Percentiles rank a stretch among this genome's conserved stretches.
phyloP scores from a whole-genome alignment of 768 basidiomycete species.

The Podaxis mareebaensis region DNA sequence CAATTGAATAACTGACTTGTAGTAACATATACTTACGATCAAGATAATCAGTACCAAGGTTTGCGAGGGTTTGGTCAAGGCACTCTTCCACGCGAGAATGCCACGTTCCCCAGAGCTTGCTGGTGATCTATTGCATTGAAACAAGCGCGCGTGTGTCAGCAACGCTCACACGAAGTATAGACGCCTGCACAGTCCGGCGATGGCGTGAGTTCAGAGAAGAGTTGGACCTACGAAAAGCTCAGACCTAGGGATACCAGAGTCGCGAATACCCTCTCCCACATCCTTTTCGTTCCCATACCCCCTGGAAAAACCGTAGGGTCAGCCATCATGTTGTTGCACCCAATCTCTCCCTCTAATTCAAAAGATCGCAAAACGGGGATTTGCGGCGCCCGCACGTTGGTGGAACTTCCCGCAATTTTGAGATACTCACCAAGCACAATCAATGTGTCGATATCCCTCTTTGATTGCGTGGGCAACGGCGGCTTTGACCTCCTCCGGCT shows the following conservation, averaged over 20 bases:
- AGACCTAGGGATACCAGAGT: conserved; percentile 72
- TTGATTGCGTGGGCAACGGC: conserved; percentile 79
- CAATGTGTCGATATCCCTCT: conserved; percentile 77
- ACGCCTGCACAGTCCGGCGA: no score
- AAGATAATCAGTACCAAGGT: conserved; percentile 83
- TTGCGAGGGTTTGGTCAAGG: conserved; percentile 73
- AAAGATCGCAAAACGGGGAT: background rate
- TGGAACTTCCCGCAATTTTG: background rate
- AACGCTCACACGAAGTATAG: background rate
- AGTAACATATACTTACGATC: conserved; percentile 53
- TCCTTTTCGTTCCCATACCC: conserved; percentile 76
- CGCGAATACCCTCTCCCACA: conserved; percentile 79
- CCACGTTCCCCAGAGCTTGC: conserved; percentile 69
- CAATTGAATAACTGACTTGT: conserved; percentile 17
- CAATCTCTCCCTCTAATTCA: background rate
- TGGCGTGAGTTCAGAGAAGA: background rate
- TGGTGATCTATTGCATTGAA: conserved; percentile 54
- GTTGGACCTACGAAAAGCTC: conserved; percentile 50
- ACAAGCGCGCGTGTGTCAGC: background rate
- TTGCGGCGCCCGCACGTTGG: background rate
- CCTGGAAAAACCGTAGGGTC: conserved; percentile 38
- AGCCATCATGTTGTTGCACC: conserved; percentile 12
- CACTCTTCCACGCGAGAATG: conserved; percentile 73
- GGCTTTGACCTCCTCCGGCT: conserved; percentile 64
- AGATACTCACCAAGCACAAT: conserved; percentile 55